Evolutionary conservation across 441 rosid species (phyloP).

Genomic region (Flueggea neowawraea): DNA sequence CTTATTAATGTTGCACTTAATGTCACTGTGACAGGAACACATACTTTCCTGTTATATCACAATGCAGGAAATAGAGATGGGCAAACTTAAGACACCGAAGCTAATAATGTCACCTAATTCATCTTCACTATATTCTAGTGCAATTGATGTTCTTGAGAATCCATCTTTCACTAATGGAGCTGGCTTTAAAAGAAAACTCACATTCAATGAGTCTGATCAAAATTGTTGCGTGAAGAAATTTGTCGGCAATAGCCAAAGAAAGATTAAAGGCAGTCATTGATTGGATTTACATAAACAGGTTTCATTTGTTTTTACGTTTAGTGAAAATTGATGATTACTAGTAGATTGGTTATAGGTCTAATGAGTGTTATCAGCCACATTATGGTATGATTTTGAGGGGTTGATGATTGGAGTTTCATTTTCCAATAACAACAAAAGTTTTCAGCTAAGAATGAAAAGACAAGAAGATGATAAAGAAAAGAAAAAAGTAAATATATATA

Average conservation of each 20-base stretch:
- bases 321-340: constrained; percentile 15
- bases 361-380: constrained; percentile 30
- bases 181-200: constrained; percentile 55
- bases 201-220: constrained; percentile 45
- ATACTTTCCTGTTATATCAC: constrained; percentile 50
- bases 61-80: constrained; percentile 56
- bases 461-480: constrained; percentile 22
- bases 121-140: constrained; percentile 20
- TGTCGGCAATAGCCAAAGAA: constrained; percentile 17
- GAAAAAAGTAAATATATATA: constrained; percentile 24
- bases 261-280: constrained; percentile 17
- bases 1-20: constrained; percentile 12
- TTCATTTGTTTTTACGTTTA: not conserved
- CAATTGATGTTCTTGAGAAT: constrained; percentile 22
- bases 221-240: constrained; percentile 39
- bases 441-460: constrained; percentile 20
- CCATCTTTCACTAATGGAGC: constrained; percentile 29
- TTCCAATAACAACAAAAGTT: constrained; percentile 29
- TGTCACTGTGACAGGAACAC: constrained; percentile 52
- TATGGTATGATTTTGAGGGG: constrained; percentile 23
- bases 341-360: constrained; percentile 26
- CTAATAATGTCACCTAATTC: constrained; percentile 19
- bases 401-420: constrained; percentile 33
- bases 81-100: constrained; percentile 47
- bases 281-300: constrained; percentile 9